Percentiles rank a stretch among this genome's conserved stretches.
These are phyloP conservation scores for Triticum urartu DNA, from an alignment of 176 grass and related monocot species.

Conservation along the genomic window DNA sequence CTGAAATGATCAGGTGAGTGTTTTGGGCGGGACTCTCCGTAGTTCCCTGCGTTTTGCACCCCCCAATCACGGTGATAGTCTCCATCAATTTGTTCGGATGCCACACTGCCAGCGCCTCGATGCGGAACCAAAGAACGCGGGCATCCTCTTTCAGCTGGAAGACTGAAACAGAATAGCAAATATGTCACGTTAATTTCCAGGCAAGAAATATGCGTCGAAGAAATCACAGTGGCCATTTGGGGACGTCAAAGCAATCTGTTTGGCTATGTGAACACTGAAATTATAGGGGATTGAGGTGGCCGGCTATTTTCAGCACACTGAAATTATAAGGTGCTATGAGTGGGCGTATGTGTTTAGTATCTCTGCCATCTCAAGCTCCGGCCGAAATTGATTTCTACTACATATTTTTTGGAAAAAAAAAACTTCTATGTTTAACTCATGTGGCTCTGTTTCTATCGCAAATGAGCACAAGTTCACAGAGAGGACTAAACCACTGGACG, in stretches of 20 bases:
- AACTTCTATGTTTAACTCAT: neutral
- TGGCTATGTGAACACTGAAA: neutral
- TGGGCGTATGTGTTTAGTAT: neutral
- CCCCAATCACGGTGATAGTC: constrained; percentile 31
- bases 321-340: neutral
- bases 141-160: constrained; percentile 34
- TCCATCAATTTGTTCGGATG: constrained; percentile 41
- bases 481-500: neutral
- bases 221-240: neutral
- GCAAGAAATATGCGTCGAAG: neutral
- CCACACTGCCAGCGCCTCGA: constrained; percentile 30
- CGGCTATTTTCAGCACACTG: neutral
- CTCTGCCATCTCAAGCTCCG: constrained; percentile 8
- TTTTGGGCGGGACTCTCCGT: neutral
- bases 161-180: constrained; percentile 20
- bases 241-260: neutral
- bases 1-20: neutral
- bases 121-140: constrained; percentile 16
- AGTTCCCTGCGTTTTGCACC: neutral
- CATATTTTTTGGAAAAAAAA: neutral
- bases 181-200: neutral
- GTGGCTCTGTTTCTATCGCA: neutral
- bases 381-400: neutral
- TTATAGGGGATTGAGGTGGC: neutral
- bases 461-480: neutral